phyloP scores from a whole-genome alignment of 2,329 filamentous ascomycete genomes.

The Gaeumannomyces sp. region DNA sequence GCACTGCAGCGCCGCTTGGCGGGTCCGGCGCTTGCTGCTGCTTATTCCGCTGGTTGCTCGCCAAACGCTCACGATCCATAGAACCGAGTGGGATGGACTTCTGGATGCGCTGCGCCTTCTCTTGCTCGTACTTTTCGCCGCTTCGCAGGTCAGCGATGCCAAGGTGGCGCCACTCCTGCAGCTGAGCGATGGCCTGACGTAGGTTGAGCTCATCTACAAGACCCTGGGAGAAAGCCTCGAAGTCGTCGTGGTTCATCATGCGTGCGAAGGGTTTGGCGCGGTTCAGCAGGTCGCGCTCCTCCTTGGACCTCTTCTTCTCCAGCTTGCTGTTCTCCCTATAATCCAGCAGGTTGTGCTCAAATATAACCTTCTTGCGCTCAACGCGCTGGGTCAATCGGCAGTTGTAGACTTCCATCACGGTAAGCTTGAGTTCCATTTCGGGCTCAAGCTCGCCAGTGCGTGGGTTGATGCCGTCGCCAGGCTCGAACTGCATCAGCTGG shows the following conservation, averaged over 20 bases:
- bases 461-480: constrained; percentile 85
- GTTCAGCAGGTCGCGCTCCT: constrained; percentile 84
- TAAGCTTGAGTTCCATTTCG: constrained; percentile 95
- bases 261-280: constrained; percentile 94
- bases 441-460: constrained; percentile 81
- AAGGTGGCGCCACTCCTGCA: constrained; percentile 89
- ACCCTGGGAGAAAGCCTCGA: constrained; percentile 76
- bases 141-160: constrained; percentile 77
- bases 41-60: constrained; percentile 62
- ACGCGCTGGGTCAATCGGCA: constrained; percentile 82
- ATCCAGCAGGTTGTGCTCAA: constrained; percentile 88
- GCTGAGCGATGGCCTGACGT: constrained; percentile 77
- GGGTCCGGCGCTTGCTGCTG: constrained; percentile 62
- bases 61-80: constrained; percentile 75
- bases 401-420: constrained; percentile 98
- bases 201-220: constrained; percentile 88
- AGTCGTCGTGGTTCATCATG: constrained; percentile 94
- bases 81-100: constrained; percentile 66
- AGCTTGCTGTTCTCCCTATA: constrained; percentile 84
- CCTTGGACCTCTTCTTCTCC: constrained; percentile 94
- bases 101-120: constrained; percentile 73
- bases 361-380: constrained; percentile 92
- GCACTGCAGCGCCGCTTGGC: constrained; percentile 65
- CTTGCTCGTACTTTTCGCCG: constrained; percentile 87
- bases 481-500: constrained; percentile 97